These are phyloP conservation scores for Lophiotrema nucula DNA, from an alignment of 495 filamentous ascomycete species.

Conservation along the genomic window DNA sequence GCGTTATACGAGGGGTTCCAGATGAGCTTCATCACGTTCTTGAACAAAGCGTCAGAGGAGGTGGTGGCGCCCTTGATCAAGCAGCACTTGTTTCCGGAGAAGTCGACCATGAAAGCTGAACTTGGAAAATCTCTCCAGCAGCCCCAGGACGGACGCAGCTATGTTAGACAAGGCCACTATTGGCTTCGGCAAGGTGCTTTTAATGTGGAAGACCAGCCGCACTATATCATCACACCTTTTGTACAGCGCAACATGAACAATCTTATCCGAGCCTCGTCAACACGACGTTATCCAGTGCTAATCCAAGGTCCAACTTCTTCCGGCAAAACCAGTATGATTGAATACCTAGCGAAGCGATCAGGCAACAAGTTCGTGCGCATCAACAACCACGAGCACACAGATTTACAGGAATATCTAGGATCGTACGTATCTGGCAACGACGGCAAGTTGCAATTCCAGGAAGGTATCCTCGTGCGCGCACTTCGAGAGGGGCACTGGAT, in stretches of 20 bases:
- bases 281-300: constrained; percentile 87
- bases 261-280: constrained; percentile 86
- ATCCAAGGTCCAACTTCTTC: constrained; percentile 95
- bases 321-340: constrained; percentile 99
- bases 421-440: constrained; percentile 85
- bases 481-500: constrained; percentile 95
- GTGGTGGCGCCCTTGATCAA: constrained; percentile 79
- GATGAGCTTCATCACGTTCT: constrained; percentile 93
- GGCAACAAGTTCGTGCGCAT: constrained; percentile 97
- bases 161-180: constrained; percentile 89
- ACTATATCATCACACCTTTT: constrained; percentile 96
- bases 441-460: constrained; percentile 84
- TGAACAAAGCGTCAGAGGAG: constrained; percentile 73
- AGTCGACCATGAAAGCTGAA: constrained; percentile 63
- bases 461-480: constrained; percentile 90
- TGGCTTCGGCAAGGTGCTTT: constrained; percentile 79
- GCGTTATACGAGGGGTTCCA: constrained; percentile 93
- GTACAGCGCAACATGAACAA: constrained; percentile 93
- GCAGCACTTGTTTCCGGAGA: constrained; percentile 68
- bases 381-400: constrained; percentile 99
- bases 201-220: constrained; percentile 65
- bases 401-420: constrained; percentile 95
- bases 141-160: constrained; percentile 70
- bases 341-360: constrained; percentile 90
- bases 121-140: constrained; percentile 71